Evolutionary conservation across 208 protist genomes (phyloP).

Genomic region (Jaenimonas drosophilae): DNA sequence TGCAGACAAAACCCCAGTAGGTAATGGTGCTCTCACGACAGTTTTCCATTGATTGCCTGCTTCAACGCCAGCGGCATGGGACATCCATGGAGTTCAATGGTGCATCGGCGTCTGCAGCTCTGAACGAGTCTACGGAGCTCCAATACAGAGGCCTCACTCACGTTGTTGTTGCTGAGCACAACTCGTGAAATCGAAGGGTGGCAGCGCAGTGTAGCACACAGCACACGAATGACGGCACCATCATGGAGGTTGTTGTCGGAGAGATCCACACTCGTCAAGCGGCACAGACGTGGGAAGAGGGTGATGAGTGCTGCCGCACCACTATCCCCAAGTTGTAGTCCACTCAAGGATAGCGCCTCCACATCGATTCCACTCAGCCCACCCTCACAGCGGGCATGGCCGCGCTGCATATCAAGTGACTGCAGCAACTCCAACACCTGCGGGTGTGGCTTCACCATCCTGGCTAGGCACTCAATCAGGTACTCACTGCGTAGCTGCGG

Average conservation of each 20-base stretch:
- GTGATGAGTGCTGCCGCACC: conserved; percentile 21
- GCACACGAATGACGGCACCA: conserved; percentile 8
- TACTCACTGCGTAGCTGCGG: conserved; percentile 49
- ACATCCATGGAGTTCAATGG: no score
- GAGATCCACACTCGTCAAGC: conserved; percentile 42
- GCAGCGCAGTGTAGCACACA: conserved; percentile 12
- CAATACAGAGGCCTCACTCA: no score
- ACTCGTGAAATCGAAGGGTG: conserved; percentile 39
- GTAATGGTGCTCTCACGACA: no score
- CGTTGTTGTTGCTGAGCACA: conserved; percentile 45
- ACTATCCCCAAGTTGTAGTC: conserved; percentile 25
- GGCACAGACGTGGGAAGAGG: conserved; percentile 40
- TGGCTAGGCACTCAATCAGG: conserved; percentile 35
- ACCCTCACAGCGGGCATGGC: no score
- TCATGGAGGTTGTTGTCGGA: conserved; percentile 44
- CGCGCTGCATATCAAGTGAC: conserved; percentile 3
- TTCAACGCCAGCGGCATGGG: no score
- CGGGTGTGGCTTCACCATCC: conserved; percentile 27
- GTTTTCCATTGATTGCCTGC: no score
- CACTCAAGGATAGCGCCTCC: conserved; percentile 16
- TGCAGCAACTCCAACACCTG: conserved; percentile 20
- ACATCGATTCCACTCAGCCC: no score
- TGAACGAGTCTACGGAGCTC: no score
- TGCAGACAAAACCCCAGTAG: no score
- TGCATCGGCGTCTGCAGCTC: no score